phyloP scores from a whole-genome alignment of 2,329 filamentous ascomycete genomes.

The Diplodia sapinea region DNA sequence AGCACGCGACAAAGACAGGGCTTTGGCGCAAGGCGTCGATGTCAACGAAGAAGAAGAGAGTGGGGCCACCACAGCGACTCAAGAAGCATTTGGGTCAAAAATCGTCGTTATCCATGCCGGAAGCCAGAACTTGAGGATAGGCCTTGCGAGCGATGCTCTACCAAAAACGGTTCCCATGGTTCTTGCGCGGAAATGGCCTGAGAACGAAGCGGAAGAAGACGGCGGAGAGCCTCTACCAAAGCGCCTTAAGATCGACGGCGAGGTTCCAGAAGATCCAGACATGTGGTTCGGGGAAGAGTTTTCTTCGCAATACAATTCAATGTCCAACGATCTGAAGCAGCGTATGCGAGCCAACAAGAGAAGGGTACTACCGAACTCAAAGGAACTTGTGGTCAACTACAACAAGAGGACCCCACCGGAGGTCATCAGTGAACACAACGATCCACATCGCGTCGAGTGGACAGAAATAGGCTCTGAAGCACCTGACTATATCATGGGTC shows the following conservation, averaged over 20 bases:
- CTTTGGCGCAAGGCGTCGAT: conserved; percentile 67
- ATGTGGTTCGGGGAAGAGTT: conserved; percentile 82
- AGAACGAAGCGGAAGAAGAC: conserved; percentile 83
- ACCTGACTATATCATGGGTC: conserved; percentile 80
- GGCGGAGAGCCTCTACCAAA: conserved; percentile 79
- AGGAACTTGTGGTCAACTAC: conserved; percentile 93
- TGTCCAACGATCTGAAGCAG: conserved; percentile 84
- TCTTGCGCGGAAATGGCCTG: conserved; percentile 77
- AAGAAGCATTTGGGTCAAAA: conserved; percentile 76
- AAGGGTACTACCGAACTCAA: conserved; percentile 94
- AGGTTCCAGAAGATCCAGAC: conserved; percentile 69
- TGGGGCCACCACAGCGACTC: conserved; percentile 39
- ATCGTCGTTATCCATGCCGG: conserved; percentile 95
- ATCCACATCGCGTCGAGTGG: conserved; percentile 93
- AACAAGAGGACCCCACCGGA: conserved; percentile 85
- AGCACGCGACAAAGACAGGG: conserved; percentile 86
- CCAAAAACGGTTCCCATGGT: conserved; percentile 95
- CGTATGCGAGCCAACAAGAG: conserved; percentile 94
- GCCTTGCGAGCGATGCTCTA: conserved; percentile 91
- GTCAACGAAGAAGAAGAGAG: conserved; percentile 43
- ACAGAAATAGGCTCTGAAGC: conserved; percentile 77
- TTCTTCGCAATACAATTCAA: conserved; percentile 72
- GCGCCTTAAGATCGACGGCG: conserved; percentile 64
- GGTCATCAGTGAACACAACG: conserved; percentile 90
- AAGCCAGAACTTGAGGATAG: conserved; percentile 93